Conservation (phyloP, 2,329 filamentous ascomycete species). For the Microsporum ferrugineum region DNA sequence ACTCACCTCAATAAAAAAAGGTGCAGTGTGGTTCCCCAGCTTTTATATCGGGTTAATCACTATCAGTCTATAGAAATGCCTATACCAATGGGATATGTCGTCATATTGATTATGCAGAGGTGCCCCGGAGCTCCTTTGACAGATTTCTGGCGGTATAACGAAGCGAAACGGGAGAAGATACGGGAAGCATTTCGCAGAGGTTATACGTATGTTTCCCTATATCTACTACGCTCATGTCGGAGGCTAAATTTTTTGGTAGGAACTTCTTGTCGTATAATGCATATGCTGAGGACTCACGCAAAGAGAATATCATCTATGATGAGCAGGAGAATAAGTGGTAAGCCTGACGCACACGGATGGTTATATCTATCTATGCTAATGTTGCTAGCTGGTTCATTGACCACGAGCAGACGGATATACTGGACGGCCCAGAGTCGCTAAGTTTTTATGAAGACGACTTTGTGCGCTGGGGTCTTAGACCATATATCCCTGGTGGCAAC, state of each 20-base stretch:
- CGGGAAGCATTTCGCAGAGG: slow-evolving; percentile 4
- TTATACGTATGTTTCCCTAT: slow-evolving; percentile 4
- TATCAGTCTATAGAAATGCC: not conserved
- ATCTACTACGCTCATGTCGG: not conserved
- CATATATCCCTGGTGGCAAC: no score
- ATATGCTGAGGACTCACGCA: not conserved
- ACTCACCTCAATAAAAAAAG: not conserved
- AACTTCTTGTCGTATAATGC: not conserved
- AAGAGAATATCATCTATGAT: slow-evolving; percentile 5
- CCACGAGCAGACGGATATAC: not conserved
- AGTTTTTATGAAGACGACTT: not conserved
- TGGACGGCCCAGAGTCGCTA: not conserved
- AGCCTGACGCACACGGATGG: not conserved
- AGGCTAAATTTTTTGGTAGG: not conserved
- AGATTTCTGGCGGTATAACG: not conserved
- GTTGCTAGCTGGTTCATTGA: not conserved
- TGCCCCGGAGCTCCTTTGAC: slow-evolving; percentile 6
- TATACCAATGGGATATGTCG: slow-evolving; percentile 9
- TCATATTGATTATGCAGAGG: slow-evolving; percentile 9
- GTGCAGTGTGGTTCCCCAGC: not conserved
- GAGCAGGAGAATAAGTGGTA: slow-evolving; percentile 7
- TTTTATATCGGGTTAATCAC: not conserved
- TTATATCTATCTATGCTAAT: not conserved
- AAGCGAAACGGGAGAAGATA: slow-evolving; percentile 5
- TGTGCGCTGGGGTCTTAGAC: not conserved